Evolutionary conservation across 2,329 filamentous ascomycete genomes (phyloP), one percentile per base, ranked within the genome.

Genomic region (Cytospora piceicola): DNA sequence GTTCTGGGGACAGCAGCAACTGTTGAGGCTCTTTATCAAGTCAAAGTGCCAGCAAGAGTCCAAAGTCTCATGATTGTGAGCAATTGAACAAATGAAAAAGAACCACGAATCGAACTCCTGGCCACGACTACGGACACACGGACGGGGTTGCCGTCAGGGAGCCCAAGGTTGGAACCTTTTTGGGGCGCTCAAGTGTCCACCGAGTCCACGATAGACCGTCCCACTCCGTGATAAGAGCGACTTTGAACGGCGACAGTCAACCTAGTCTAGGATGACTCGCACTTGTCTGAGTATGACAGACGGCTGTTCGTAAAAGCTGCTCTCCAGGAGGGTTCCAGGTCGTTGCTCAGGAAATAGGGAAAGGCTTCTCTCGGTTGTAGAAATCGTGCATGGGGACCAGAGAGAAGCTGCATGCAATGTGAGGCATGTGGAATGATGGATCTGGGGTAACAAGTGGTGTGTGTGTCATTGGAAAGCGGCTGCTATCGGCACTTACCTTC

Each of bases 91-190:
- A 54, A 51, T 63, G 60, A 49, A 53, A 55, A 63, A 63, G 61
- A 57, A 57, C 53, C 61, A 63, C 61, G 56, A 63, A 56, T 63
- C 49, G 60, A 36, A 30, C 49, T 49, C 51, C 49, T 36, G 36
- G 29, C 36, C 11, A 49, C 51, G n/a, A 46, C 61, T 36, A 63
- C 34, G 51, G 61, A 29, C 27, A 29, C 53, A 57, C 61, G 61
- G 61, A 57, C 61, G 61, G 61, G 51, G 61, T 42, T 63, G 61
- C 61, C 61, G 61, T 57, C 42, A 46, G 54, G 39, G 61, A 63
- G 56, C 53, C 61, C 61, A 54, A 63, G 49, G 61, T 46, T 63
- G 61, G 39, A 51, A 63, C 61, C 61, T 52, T 57, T 36, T 49
- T 24, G 4, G 53, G 51, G 61, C 53, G 34, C 30, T 39, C 53